Conservation (phyloP, 2,329 filamentous ascomycete species). For the Atkinsonella texensis region DNA sequence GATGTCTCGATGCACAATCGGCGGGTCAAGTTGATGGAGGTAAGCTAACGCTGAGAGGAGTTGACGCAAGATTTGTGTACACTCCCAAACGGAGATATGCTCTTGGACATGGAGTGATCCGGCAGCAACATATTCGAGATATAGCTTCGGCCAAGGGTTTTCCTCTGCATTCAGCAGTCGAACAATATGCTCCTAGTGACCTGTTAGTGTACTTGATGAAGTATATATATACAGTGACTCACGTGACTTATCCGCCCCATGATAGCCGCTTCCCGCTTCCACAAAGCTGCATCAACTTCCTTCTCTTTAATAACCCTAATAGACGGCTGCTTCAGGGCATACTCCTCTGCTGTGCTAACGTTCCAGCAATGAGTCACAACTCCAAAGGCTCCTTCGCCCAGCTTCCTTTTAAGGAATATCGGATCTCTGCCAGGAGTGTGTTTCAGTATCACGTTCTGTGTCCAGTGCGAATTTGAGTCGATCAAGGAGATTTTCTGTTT, state of each 20-base stretch:
- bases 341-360: conserved; percentile 10
- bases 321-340: conserved; percentile 12
- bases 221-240: too few species aligned
- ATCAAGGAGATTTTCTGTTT: neutral
- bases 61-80: too few species aligned
- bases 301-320: neutral
- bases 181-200: too few species aligned
- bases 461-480: neutral
- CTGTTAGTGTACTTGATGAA: too few species aligned
- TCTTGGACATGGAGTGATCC: too few species aligned
- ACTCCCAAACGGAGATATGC: too few species aligned
- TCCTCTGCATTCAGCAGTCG: too few species aligned
- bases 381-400: conserved; percentile 10
- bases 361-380: conserved; percentile 11
- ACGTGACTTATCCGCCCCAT: neutral
- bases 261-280: neutral
- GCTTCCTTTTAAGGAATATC: conserved; percentile 7
- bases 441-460: neutral
- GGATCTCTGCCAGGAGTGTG: neutral
- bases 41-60: too few species aligned
- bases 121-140: too few species aligned
- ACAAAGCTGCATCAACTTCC: neutral
- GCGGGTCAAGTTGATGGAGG: too few species aligned
- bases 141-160: too few species aligned
- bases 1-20: too few species aligned